Evolutionary conservation across 2,329 filamentous ascomycete species (phyloP).

Genomic region (Zalaria obscura): DNA sequence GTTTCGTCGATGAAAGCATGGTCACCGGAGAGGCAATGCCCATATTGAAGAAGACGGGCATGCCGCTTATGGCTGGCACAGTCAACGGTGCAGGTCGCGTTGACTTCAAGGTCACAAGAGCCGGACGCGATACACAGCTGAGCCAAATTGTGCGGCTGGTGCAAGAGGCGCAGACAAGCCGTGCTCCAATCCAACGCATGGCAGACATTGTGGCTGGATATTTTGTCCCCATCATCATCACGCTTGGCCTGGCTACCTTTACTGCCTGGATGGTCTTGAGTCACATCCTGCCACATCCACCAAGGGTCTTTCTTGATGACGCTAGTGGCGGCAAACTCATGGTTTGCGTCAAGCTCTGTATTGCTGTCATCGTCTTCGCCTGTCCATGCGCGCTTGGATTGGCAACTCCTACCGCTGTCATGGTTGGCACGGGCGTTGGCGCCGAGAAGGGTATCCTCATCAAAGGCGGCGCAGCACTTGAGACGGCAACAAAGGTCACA

Average conservation of each 20-base stretch:
- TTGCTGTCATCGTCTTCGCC: conserved; percentile 95
- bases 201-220: conserved; percentile 85
- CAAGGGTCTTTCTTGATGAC: conserved; percentile 69
- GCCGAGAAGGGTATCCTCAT: conserved; percentile 95
- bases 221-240: conserved; percentile 81
- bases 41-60: conserved; percentile 73
- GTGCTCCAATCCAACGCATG: conserved; percentile 86
- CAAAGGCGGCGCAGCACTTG: conserved; percentile 85
- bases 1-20: conserved; percentile 95
- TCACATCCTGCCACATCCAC: conserved; percentile 71
- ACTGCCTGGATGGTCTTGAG: conserved; percentile 88
- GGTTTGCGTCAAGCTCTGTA: conserved; percentile 94
- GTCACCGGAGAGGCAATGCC: conserved; percentile 96
- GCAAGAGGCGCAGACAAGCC: conserved; percentile 86
- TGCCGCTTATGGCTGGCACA: conserved; percentile 75
- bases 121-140: conserved; percentile 87
- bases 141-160: conserved; percentile 98
- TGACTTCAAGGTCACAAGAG: conserved; percentile 83
- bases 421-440: conserved; percentile 96
- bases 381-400: conserved; percentile 95
- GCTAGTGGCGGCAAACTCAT: conserved; percentile 82
- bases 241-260: conserved; percentile 75
- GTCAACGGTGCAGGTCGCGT: conserved; percentile 87
- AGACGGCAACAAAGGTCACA: conserved; percentile 78
- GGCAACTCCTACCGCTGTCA: conserved; percentile 90